phyloP scores from a whole-genome alignment of 2,329 filamentous ascomycete species.

The Beauveria australis region DNA sequence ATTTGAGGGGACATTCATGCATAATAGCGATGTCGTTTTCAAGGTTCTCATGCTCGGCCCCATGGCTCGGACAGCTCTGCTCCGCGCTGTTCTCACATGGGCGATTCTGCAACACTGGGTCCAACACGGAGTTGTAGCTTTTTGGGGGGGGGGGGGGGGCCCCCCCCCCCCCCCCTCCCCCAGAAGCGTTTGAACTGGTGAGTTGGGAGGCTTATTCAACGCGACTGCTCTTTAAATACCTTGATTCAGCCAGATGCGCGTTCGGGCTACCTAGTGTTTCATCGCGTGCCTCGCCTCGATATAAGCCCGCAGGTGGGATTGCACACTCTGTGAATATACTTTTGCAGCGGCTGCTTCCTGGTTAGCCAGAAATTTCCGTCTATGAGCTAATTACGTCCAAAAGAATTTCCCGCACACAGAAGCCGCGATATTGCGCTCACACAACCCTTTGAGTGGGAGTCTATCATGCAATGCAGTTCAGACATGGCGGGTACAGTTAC shows the following conservation, averaged over 20 bases:
- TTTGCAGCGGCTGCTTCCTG: neutral
- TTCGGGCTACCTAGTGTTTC: neutral
- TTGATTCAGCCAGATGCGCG: too few species aligned
- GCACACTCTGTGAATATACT: neutral
- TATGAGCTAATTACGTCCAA: neutral
- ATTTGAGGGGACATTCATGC: slow-evolving; percentile 3
- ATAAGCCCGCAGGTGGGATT: neutral
- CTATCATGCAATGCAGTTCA: neutral
- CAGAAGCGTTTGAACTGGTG: neutral
- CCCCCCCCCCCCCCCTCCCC: too few species aligned
- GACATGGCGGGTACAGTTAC: neutral
- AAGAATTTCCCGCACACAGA: neutral
- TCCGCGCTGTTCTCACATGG: too few species aligned
- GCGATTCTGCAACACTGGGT: too few species aligned
- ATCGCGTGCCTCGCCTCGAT: neutral
- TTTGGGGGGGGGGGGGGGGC: too few species aligned
- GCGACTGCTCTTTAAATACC: neutral
- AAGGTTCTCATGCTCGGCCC: slow-evolving; percentile 5
- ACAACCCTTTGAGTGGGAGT: neutral
- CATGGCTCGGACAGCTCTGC: too few species aligned
- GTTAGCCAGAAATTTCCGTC: neutral
- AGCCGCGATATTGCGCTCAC: neutral
- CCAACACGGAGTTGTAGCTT: neutral
- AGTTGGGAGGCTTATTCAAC: neutral
- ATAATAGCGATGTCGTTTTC: neutral